These are phyloP conservation scores for Kernera saxatilis DNA, from an alignment of 345 rosid genomes.

Conservation along the genomic window DNA sequence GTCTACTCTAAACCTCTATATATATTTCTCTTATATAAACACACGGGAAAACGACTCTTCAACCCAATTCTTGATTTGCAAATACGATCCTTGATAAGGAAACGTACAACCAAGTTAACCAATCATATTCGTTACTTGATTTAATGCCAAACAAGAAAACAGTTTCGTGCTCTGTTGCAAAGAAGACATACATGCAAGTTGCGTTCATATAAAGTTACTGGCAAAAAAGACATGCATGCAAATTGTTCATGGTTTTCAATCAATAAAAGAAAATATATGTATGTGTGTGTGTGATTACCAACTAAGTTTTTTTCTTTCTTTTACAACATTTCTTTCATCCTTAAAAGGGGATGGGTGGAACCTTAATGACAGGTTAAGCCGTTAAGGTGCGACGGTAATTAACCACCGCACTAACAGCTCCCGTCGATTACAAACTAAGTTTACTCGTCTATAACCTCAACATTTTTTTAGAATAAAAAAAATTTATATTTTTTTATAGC, in stretches of 20 bases:
- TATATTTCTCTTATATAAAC: neutral
- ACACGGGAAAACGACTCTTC: constrained; percentile 25
- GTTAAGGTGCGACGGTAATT: neutral
- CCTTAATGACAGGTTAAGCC: neutral
- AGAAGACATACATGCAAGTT: constrained; percentile 17
- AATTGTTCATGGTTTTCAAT: no score
- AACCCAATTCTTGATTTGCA: constrained; percentile 7
- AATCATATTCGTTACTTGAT: neutral
- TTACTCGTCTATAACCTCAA: neutral
- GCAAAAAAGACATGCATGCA: constrained; percentile 2
- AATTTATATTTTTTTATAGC: neutral
- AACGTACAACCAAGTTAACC: neutral
- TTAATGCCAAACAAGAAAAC: neutral
- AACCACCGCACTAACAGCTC: neutral
- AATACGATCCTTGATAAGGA: neutral
- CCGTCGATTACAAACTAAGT: neutral
- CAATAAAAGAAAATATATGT: no score
- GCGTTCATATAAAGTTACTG: neutral
- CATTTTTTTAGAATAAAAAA: neutral
- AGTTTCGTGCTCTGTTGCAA: neutral
- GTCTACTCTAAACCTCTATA: neutral
- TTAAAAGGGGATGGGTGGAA: neutral
- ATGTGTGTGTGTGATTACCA: neutral
- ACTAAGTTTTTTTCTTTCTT: neutral
- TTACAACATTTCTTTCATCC: neutral